Evolutionary conservation across 202 grass and related monocot genomes (phyloP), one percentile per base, ranked within the genome.

Genomic region (Setaria italica): DNA sequence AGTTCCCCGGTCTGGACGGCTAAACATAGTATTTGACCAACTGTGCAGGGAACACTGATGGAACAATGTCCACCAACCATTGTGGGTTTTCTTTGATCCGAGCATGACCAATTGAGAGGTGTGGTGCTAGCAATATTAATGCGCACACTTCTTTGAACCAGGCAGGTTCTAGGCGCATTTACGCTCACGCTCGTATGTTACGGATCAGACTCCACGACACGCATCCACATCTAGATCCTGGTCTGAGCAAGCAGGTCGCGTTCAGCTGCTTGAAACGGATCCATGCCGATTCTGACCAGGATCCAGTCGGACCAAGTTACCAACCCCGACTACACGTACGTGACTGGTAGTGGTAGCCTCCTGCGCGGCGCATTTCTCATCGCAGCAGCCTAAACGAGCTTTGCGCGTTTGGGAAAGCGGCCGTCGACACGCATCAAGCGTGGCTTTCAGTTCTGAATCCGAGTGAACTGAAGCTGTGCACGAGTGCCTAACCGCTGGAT

Each of bases 21-120:
- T 15, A 56, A 56, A n/a, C 50, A 57, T 57, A n/a, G 37, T 15
- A 10, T 69, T 81, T 81, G 64, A 81, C 64, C 48, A 55, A 25
- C 16, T n/a, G 16, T 19, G 11, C 21, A 30, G 25, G 29, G 29
- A 0, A 6, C 29, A 33, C 25, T 30, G 29, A 33, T 63, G 29
- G 2, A 6, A 63, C 32, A 11, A 5, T 37, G 46, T 80, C 62
- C 62, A 80, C 46, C 62, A 53, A 53, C 63, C 19, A 15, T 46
- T 17, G 30, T 51, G 45, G 3, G 6, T 20, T 34, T 50, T 78
- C 8, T 46, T 47, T 29, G 0, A 12, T 63, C 32, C 9, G 10
- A 32, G 25, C 46, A 6, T 11, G 70, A 33, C 76, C 7, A 11
- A 29, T 5, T 6, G 42, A 48, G 47, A 51, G 71, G 50, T 56